Evolutionary conservation across 768 basidiomycete species (phyloP).

Genomic region (Naganishia randhawae): DNA sequence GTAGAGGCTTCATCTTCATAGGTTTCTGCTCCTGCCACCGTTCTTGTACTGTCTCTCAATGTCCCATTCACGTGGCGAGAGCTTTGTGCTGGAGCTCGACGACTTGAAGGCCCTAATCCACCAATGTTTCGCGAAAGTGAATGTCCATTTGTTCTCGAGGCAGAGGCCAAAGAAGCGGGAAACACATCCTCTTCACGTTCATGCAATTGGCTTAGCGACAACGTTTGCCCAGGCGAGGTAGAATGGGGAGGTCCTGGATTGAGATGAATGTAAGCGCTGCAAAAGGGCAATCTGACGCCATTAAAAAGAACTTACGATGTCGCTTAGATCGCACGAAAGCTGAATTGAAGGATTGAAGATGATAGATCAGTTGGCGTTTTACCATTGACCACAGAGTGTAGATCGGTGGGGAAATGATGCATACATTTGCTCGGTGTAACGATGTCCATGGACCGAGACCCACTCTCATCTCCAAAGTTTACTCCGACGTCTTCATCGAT

Average conservation of each 20-base stretch:
- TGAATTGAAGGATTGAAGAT: neutral
- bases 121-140: neutral
- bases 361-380: neutral
- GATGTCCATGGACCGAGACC: constrained; percentile 20
- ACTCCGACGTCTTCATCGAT: constrained; percentile 2
- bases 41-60: neutral
- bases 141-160: constrained; percentile 1
- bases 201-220: constrained; percentile 9
- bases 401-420: neutral
- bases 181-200: constrained; percentile 15
- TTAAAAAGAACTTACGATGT: neutral
- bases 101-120: neutral
- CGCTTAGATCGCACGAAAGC: constrained; percentile 17
- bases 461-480: constrained; percentile 17
- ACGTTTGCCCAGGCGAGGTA: constrained; percentile 6
- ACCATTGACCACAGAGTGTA: neutral
- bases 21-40: neutral
- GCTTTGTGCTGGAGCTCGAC: neutral
- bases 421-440: constrained; percentile 19
- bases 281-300: neutral
- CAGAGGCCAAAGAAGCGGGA: constrained; percentile 9
- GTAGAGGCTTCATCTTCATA: neutral
- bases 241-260: constrained; percentile 13
- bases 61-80: neutral
- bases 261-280: neutral